phyloP scores from a whole-genome alignment of 495 filamentous ascomycete species.

The Xylaria scruposa region DNA sequence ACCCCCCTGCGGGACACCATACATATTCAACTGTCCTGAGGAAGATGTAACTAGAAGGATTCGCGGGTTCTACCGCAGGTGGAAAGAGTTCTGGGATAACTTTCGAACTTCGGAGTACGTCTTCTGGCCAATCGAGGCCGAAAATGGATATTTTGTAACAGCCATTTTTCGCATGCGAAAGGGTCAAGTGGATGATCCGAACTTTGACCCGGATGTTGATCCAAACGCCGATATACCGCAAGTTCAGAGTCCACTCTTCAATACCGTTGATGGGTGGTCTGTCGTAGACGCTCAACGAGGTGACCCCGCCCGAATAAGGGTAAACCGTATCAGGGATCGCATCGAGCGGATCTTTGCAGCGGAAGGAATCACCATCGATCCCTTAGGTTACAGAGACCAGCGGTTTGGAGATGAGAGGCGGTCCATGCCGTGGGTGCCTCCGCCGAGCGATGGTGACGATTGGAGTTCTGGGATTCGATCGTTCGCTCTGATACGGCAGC shows the following conservation, averaged over 20 bases:
- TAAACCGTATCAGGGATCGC: neutral
- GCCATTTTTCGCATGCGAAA: conserved; percentile 18
- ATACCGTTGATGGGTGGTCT: conserved; percentile 6
- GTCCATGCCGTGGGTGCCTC: conserved; percentile 20
- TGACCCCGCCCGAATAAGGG: neutral
- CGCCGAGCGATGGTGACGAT: neutral
- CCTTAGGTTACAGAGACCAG: neutral
- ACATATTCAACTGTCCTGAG: conserved; percentile 1
- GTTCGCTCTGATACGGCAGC: conserved; percentile 15
- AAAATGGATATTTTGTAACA: conserved; percentile 18
- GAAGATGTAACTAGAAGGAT: neutral
- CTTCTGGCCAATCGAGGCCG: conserved; percentile 17
- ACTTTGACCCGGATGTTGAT: neutral
- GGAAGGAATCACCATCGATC: neutral
- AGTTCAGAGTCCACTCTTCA: neutral
- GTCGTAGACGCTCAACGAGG: conserved; percentile 17
- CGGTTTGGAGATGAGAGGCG: neutral
- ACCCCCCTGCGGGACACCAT: neutral
- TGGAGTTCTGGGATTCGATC: conserved; percentile 19
- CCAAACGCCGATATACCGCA: conserved; percentile 2
- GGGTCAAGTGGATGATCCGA: neutral
- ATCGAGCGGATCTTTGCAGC: neutral
- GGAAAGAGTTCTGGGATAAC: neutral
- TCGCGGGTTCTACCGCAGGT: neutral
- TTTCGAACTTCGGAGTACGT: conserved; percentile 11